Evolutionary conservation across 2,329 filamentous ascomycete genomes (phyloP), one percentile per base, ranked within the genome.

Genomic region (Ceratocystis cacaofunesta): DNA sequence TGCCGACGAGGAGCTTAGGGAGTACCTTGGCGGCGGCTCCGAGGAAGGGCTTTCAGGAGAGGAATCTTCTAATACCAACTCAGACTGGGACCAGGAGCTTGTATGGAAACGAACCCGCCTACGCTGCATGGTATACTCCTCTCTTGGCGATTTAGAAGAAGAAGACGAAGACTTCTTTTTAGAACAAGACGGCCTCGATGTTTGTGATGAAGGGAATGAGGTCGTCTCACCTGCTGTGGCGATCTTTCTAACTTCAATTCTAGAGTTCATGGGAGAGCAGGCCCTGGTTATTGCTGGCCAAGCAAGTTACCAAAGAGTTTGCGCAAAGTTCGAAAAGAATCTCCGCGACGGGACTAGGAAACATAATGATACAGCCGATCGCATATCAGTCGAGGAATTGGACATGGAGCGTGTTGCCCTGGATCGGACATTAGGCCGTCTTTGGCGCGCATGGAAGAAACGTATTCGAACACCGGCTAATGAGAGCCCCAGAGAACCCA

Each of bases 61-160:
- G n/a, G 76, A 82, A 57, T 79, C 80, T 57, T 75, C 77, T 10
- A 36, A n/a, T n/a, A 36, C 5, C 15, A 36, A 36, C 19, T 79
- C 80, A 1, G 84, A 87, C 70, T 97, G 92, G 84, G 91, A 97
- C 73, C 78, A 95, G n/a, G 89, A 96, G 72, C 80, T 92, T 65
- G 87, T 92, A 19, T 99, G 94, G 92, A 96, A 95, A 77, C 84
- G 94, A 70, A 94, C 92, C 0, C 85, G 94, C 65, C 77, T 99
- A 71, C 85, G 94, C 68, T 96, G 94, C 74, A 99, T 99, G 94
- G 92, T 99, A 25, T 97, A 97, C 74, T 97, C 92, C 7, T 92
- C 94, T 7, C 79, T 99, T 5, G 94, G 94, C 57, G 92, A 99
- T 72, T 86, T 99, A 82, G 95, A 99, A 74, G 94, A 99, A 76